A percentile compares a stretch with the other conserved stretches of the same genome.
Conservation (phyloP, 495 filamentous ascomycete genomes). For the Choiromyces venosus region DNA sequence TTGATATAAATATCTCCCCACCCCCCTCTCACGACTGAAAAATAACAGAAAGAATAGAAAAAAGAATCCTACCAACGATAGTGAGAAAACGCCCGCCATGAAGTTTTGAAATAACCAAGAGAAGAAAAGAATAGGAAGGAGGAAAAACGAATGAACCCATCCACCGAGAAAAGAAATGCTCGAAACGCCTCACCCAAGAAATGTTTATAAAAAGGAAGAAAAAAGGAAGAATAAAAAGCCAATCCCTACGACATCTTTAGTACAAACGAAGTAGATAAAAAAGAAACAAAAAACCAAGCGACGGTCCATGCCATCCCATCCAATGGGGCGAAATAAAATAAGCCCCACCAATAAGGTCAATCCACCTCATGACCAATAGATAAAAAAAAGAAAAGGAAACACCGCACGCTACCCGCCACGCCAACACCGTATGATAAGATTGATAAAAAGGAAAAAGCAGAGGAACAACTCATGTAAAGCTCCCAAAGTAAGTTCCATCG, state of each 20-base stretch:
- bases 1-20: neutral
- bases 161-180: neutral
- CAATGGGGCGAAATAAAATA: neutral
- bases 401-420: neutral
- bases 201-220: neutral
- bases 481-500: neutral
- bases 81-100: neutral
- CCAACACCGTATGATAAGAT: no score
- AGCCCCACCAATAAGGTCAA: neutral
- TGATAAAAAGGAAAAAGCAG: neutral
- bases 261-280: neutral
- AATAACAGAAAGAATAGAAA: neutral
- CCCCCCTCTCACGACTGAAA: neutral
- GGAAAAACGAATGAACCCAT: neutral
- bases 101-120: neutral
- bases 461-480: neutral
- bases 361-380: neutral
- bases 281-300: neutral
- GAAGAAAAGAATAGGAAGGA: neutral
- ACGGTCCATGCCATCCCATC: neutral
- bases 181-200: neutral
- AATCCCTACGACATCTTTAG: neutral
- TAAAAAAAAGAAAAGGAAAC: neutral
- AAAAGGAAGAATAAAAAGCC: neutral
- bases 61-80: neutral